These are phyloP conservation scores for Bacterosira constricta DNA, from an alignment of 108 stramenopile species.

Conservation along the genomic window DNA sequence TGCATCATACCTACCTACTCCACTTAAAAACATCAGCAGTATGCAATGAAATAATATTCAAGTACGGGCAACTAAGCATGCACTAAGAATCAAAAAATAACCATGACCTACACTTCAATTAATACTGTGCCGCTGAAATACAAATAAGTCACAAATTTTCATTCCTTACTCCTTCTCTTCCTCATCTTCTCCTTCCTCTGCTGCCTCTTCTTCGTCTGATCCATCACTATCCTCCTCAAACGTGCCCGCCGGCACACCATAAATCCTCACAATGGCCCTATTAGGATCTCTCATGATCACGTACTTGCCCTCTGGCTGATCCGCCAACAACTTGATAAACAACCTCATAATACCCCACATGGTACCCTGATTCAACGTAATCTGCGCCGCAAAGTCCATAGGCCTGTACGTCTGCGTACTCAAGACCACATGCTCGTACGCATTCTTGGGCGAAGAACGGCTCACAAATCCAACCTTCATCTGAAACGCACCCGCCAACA, in stretches of 20 bases:
- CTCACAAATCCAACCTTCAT: conserved; percentile 99
- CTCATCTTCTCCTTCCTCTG: conserved; percentile 25
- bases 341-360: conserved; percentile 99
- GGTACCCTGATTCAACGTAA: conserved; percentile 88
- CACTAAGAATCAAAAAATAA: neutral
- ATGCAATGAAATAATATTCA: too few species aligned
- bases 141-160: neutral
- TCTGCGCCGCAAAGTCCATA: conserved; percentile 95
- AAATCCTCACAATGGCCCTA: conserved; percentile 92
- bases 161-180: conserved; percentile 30
- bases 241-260: conserved; percentile 90
- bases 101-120: neutral
- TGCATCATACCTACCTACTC: too few species aligned
- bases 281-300: conserved; percentile 97
- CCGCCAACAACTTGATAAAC: conserved; percentile 88
- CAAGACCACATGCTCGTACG: conserved; percentile 91
- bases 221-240: conserved; percentile 92
- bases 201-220: conserved; percentile 46
- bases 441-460: conserved; percentile 91
- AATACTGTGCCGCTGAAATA: too few species aligned
- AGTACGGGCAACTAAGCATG: neutral
- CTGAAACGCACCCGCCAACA: conserved; percentile 94
- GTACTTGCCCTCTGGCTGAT: conserved; percentile 92
- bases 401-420: conserved; percentile 97
- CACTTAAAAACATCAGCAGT: too few species aligned